A percentile compares a stretch with the other conserved stretches of the same genome.
phyloP scores from a whole-genome alignment of 768 basidiomycete species.

The Saitozyma podzolica region DNA sequence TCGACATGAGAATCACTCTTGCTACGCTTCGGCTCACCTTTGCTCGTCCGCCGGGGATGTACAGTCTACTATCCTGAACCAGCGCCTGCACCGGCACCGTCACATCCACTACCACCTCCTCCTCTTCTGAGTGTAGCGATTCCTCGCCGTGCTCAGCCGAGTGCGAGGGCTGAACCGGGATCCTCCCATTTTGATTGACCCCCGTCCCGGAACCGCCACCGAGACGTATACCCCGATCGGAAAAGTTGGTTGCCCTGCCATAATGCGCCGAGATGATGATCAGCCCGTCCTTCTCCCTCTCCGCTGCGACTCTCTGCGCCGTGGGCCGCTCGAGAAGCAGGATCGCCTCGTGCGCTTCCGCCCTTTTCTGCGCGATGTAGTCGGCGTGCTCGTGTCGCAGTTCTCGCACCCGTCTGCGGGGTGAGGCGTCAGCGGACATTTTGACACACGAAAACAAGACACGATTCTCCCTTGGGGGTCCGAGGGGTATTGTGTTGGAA shows the following conservation, averaged over 20 bases:
- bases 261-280: conserved; percentile 75
- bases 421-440: conserved; percentile 53
- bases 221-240: conserved; percentile 31
- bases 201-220: conserved; percentile 40
- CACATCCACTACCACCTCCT: conserved; percentile 69
- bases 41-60: conserved; percentile 70
- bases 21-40: conserved; percentile 61
- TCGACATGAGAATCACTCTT: not conserved
- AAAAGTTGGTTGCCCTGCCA: conserved; percentile 57
- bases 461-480: too few species aligned
- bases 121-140: conserved; percentile 50
- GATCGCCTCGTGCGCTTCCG: conserved; percentile 66
- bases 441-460: not conserved
- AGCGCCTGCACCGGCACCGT: conserved; percentile 78
- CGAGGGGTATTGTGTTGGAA: too few species aligned
- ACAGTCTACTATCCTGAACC: conserved; percentile 73
- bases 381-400: conserved; percentile 66
- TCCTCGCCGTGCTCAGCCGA: conserved; percentile 1
- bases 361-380: conserved; percentile 64
- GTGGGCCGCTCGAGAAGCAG: conserved; percentile 69
- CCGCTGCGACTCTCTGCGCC: conserved; percentile 63
- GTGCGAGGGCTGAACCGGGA: not conserved
- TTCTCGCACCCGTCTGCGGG: conserved; percentile 64
- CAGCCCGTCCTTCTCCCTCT: conserved; percentile 70
- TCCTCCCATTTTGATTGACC: not conserved